A percentile compares a stretch with the other conserved stretches of the same genome.
These are phyloP conservation scores for Periconia digitata DNA, from an alignment of 2,329 filamentous ascomycete species.

Conservation along the genomic window DNA sequence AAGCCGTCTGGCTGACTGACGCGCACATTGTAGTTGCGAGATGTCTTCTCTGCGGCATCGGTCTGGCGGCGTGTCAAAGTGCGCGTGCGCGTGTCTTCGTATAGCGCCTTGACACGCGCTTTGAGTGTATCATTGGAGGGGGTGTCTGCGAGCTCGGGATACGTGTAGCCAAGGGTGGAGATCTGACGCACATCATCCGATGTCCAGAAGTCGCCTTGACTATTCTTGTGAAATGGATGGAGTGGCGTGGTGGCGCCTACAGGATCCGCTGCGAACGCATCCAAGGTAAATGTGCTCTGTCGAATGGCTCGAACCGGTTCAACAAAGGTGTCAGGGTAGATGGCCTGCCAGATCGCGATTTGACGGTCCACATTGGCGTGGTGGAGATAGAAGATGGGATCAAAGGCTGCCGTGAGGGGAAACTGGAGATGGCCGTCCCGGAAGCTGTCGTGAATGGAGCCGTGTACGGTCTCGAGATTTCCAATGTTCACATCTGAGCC, in stretches of 20 bases:
- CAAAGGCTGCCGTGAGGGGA: constrained; percentile 7
- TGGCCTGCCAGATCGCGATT: constrained; percentile 73
- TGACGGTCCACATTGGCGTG: constrained; percentile 22
- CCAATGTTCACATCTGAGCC: constrained; percentile 3
- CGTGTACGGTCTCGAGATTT: constrained; percentile 12
- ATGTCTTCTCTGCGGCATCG: too few species aligned
- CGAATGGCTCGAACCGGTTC: neutral
- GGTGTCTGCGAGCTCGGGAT: constrained; percentile 17
- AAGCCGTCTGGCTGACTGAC: too few species aligned
- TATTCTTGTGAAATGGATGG: constrained; percentile 22
- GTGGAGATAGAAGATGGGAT: constrained; percentile 18
- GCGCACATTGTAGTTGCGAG: too few species aligned
- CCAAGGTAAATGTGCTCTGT: neutral
- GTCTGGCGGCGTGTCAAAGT: too few species aligned
- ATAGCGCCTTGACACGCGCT: constrained; percentile 10
- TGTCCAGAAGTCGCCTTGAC: constrained; percentile 20
- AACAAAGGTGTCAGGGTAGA: constrained; percentile 61
- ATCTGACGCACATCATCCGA: constrained; percentile 13
- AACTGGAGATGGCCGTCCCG: constrained; percentile 39
- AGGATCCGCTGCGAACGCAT: too few species aligned
- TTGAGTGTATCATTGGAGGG: constrained; percentile 14
- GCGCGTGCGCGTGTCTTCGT: neutral
- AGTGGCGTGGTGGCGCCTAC: constrained; percentile 6
- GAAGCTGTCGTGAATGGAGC: constrained; percentile 7
- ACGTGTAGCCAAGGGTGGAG: constrained; percentile 18